These are phyloP conservation scores for Neoscytalidium dimidiatum DNA, from an alignment of 2,329 filamentous ascomycete species.

Conservation along the genomic window DNA sequence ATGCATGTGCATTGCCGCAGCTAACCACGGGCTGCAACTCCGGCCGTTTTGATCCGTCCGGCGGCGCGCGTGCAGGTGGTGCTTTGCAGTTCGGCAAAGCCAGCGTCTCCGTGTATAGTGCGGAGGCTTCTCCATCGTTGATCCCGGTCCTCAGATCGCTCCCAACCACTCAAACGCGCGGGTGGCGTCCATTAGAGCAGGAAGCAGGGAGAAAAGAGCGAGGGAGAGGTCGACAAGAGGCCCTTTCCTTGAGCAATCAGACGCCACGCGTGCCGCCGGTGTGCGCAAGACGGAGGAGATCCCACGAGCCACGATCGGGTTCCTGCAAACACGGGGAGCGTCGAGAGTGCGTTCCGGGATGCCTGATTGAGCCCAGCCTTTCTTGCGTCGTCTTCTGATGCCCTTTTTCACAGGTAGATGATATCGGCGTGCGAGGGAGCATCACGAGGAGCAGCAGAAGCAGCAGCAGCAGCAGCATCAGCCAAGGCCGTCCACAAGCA, in stretches of 20 bases:
- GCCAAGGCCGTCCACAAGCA: not conserved
- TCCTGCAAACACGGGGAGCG: not conserved
- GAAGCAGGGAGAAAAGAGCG: not conserved
- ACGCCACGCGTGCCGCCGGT: too few species aligned
- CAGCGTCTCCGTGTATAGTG: not conserved
- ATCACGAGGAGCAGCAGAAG: not conserved
- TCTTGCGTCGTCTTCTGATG: not conserved
- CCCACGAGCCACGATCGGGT: not conserved
- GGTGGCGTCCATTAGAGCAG: not conserved
- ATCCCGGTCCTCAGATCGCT: not conserved
- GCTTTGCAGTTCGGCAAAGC: not conserved
- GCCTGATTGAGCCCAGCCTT: conserved; percentile 2
- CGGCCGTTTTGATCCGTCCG: not conserved
- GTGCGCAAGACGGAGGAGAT: not conserved
- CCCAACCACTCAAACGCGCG: not conserved
- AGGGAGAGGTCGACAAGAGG: too few species aligned
- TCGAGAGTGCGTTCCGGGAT: not conserved
- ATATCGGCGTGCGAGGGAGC: too few species aligned
- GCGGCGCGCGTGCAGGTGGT: not conserved
- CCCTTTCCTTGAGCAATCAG: not conserved
- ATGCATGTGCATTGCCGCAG: not conserved
- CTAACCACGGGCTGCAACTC: not conserved
- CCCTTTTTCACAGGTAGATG: too few species aligned
- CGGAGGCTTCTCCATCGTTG: not conserved
- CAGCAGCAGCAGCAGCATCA: not conserved